Conservation (phyloP, 352 stramenopile species). For the Globisporangium camurandrum region DNA sequence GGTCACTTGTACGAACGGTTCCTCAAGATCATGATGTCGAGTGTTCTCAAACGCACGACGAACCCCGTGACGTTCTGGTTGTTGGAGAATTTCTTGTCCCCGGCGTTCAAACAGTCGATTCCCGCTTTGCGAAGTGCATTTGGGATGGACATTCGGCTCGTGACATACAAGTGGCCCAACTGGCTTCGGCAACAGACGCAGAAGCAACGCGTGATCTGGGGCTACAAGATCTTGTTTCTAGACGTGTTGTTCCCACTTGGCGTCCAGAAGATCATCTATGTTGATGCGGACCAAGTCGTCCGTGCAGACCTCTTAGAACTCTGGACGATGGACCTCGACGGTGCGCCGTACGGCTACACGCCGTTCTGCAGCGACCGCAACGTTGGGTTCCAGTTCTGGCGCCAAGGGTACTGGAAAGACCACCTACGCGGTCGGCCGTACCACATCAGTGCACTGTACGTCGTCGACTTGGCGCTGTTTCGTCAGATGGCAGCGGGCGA, state of each 20-base stretch:
- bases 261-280: constrained; percentile 99
- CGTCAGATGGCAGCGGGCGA: constrained; percentile 92
- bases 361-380: constrained; percentile 97
- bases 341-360: constrained; percentile 96
- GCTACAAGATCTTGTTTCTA: constrained; percentile 99
- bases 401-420: constrained; percentile 96
- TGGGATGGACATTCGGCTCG: constrained; percentile 96
- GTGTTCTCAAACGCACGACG: constrained; percentile 94
- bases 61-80: constrained; percentile 99
- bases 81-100: constrained; percentile 98
- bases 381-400: constrained; percentile 98
- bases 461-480: constrained; percentile 97
- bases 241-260: constrained; percentile 99
- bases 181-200: constrained; percentile 98
- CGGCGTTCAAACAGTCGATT: constrained; percentile 95
- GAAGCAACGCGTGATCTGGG: constrained; percentile 99
- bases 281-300: constrained; percentile 99
- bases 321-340: constrained; percentile 97
- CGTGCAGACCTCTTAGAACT: constrained; percentile 97
- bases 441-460: constrained; percentile 99
- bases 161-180: constrained; percentile 99
- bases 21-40: constrained; percentile 99
- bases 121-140: constrained; percentile 87
- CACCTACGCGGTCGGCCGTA: constrained; percentile 97
- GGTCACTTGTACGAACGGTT: constrained; percentile 99